Evolutionary conservation across 768 basidiomycete species (phyloP).

Genomic region (Leucocoprinus birnbaumii): DNA sequence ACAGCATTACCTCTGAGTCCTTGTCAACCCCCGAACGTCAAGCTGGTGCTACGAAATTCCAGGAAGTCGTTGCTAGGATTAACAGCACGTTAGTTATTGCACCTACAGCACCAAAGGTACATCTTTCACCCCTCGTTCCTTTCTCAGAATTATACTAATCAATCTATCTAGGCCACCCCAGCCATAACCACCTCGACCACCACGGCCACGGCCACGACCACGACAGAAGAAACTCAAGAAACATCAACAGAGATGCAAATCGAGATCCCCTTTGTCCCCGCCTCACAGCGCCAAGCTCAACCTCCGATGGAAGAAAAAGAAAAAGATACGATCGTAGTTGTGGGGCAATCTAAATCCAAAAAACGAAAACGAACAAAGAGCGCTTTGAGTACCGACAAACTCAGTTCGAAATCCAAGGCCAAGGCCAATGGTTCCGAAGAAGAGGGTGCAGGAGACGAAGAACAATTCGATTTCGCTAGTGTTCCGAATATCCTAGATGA

Average conservation of each 20-base stretch:
- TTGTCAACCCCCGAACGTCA: background rate
- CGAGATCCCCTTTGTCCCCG: constrained; percentile 80
- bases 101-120: constrained; percentile 48
- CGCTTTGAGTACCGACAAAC: background rate
- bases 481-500: constrained; percentile 74
- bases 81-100: constrained; percentile 62
- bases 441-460: constrained; percentile 18
- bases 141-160: background rate
- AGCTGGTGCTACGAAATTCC: constrained; percentile 32
- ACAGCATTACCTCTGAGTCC: background rate
- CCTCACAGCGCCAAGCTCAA: constrained; percentile 43
- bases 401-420: background rate
- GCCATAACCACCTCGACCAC: background rate
- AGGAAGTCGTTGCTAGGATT: constrained; percentile 59
- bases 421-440: background rate
- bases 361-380: constrained; percentile 56
- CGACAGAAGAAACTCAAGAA: constrained; percentile 5
- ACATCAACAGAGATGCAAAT: constrained; percentile 39
- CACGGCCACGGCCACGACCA: constrained; percentile 5
- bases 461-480: constrained; percentile 63
- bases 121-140: background rate
- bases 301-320: constrained; percentile 33
- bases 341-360: constrained; percentile 62
- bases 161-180: background rate
- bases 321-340: constrained; percentile 68